A percentile compares a stretch with the other conserved stretches of the same genome.
phyloP scores from a whole-genome alignment of 2,329 filamentous ascomycete genomes.

The Penicillium sp. region DNA sequence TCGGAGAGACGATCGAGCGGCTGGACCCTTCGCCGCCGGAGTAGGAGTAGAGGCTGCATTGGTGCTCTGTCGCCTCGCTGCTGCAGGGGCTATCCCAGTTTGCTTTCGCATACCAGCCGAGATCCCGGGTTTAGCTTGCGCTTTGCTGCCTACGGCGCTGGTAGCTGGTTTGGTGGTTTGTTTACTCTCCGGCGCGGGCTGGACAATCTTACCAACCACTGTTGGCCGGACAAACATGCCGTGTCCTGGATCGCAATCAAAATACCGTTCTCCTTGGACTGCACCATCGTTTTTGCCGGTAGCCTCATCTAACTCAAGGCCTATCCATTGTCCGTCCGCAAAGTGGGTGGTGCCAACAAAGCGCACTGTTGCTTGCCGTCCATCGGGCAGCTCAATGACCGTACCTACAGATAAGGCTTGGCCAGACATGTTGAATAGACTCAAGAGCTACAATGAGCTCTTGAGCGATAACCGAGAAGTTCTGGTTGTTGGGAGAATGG shows the following conservation, averaged over 20 bases:
- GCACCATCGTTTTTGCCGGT: slow-evolving; percentile 92
- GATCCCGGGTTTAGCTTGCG: slow-evolving; percentile 11
- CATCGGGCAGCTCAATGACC: slow-evolving; percentile 75
- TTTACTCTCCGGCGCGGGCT: slow-evolving; percentile 39
- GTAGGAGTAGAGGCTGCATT: slow-evolving; percentile 69
- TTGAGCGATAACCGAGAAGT: slow-evolving; percentile 11
- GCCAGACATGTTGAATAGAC: slow-evolving; percentile 18
- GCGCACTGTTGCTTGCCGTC: slow-evolving; percentile 72
- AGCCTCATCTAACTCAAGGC: slow-evolving; percentile 78
- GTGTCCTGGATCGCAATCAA: slow-evolving; percentile 68
- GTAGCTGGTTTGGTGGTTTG: slow-evolving; percentile 34
- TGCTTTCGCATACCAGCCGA: slow-evolving; percentile 43
- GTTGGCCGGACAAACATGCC: slow-evolving; percentile 84
- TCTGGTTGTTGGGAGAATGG: slow-evolving; percentile 8
- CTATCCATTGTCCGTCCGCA: slow-evolving; percentile 80
- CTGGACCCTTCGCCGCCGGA: slow-evolving; percentile 58
- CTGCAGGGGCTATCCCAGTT: slow-evolving; percentile 53
- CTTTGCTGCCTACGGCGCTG: slow-evolving; percentile 31
- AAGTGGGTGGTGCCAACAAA: slow-evolving; percentile 81
- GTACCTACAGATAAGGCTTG: slow-evolving; percentile 58
- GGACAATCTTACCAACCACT: slow-evolving; percentile 59
- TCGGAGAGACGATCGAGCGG: slow-evolving; percentile 39
- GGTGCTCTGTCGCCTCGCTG: slow-evolving; percentile 65
- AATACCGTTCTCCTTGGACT: slow-evolving; percentile 84
- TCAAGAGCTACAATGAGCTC: slow-evolving; percentile 15